Conservation (phyloP, 495 filamentous ascomycete genomes). For the Aspergillus haitiensis region DNA sequence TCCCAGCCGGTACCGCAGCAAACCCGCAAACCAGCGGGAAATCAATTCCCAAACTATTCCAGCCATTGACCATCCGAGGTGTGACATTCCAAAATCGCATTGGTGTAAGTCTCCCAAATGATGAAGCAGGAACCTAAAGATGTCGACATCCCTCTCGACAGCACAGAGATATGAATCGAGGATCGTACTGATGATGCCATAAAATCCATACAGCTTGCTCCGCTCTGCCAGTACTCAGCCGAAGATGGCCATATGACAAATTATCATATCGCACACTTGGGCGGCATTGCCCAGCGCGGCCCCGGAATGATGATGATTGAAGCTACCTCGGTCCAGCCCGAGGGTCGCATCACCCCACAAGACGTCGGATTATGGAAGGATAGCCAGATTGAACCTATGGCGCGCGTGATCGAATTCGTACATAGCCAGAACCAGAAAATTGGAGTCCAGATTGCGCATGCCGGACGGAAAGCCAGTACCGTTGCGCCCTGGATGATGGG, state of each 20-base stretch:
- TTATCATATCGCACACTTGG: constrained; percentile 63
- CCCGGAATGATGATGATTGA: constrained; percentile 70
- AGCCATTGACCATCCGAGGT: constrained; percentile 59
- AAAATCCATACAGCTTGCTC: constrained; percentile 42
- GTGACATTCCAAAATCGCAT: constrained; percentile 62
- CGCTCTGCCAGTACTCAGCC: constrained; percentile 70
- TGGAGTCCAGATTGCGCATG: constrained; percentile 74
- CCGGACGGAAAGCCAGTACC: constrained; percentile 71
- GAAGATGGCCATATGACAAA: constrained; percentile 60
- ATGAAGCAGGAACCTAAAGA: neutral
- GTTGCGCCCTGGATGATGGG: constrained; percentile 69
- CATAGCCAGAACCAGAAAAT: constrained; percentile 71
- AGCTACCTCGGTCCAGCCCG: constrained; percentile 65
- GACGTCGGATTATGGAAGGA: constrained; percentile 74
- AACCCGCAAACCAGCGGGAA: constrained; percentile 58
- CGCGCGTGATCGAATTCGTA: constrained; percentile 64
- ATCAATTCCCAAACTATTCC: constrained; percentile 66
- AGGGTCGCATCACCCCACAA: constrained; percentile 78
- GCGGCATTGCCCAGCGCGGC: constrained; percentile 63
- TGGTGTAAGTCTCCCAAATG: constrained; percentile 39
- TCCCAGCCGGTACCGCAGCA: constrained; percentile 64
- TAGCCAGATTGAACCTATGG: constrained; percentile 63
- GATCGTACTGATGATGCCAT: constrained; percentile 14
- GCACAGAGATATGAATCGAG: too few relatives aligned
- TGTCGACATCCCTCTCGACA: too few relatives aligned